These are phyloP conservation scores for Rhynchospora tenuis DNA, from an alignment of 176 grass and related monocot genomes.

Conservation along the genomic window DNA sequence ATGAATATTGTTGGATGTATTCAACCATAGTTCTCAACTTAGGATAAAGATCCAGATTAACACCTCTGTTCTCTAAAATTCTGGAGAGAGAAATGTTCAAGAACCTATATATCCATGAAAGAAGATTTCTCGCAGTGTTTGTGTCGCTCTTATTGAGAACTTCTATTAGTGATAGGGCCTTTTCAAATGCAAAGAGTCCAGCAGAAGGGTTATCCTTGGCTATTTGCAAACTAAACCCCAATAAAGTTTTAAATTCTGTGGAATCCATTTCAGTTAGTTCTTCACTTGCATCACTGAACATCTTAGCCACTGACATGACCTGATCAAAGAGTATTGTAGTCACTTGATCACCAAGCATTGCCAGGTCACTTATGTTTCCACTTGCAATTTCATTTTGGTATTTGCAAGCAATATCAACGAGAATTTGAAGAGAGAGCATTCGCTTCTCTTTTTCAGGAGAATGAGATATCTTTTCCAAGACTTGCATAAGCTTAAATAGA, in stretches of 20 bases:
- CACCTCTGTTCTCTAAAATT: constrained; percentile 28
- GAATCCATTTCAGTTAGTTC: not conserved
- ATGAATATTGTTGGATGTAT: constrained; percentile 47
- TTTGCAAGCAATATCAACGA: constrained; percentile 47
- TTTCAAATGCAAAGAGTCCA: constrained; percentile 48
- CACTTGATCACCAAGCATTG: constrained; percentile 28
- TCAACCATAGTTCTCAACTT: constrained; percentile 39
- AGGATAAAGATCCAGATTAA: constrained; percentile 33
- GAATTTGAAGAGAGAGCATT: constrained; percentile 41
- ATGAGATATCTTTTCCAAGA: constrained; percentile 34
- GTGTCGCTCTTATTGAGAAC: constrained; percentile 26
- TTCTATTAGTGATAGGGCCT: constrained; percentile 39
- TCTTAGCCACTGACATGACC: constrained; percentile 31
- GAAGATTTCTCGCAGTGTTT: constrained; percentile 24
- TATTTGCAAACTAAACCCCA: constrained; percentile 54
- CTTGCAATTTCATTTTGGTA: constrained; percentile 24
- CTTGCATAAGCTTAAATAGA: constrained; percentile 43
- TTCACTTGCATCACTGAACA: constrained; percentile 27
- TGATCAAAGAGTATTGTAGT: constrained; percentile 38
- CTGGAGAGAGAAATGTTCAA: constrained; percentile 48
- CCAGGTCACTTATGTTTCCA: constrained; percentile 30
- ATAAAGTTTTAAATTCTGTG: constrained; percentile 34
- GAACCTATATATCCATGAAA: constrained; percentile 39
- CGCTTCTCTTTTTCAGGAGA: constrained; percentile 38
- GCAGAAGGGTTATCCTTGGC: constrained; percentile 48